Base-by-base conservation (phyloP, 2,329 filamentous ascomycete genomes). In the Fusarium vanettenii region DNA sequence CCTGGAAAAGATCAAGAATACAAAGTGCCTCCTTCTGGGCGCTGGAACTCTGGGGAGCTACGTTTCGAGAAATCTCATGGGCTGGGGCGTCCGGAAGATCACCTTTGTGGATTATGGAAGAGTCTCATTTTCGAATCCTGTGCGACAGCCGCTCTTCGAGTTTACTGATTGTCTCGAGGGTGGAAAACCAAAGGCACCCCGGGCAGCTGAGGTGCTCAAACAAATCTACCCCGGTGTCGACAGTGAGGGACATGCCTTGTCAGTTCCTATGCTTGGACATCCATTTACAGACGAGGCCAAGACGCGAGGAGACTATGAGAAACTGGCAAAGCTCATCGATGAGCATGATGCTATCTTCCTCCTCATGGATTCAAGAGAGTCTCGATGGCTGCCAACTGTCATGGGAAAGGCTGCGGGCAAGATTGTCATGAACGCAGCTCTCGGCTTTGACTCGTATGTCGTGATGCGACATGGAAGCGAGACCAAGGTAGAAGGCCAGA, bases 311-410 rank as follows among this genome's bases (percentile, higher is more conserved):
- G 94, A 98, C 60, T 98, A 94, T 78, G 91, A 94, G 67, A 91
- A 90, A 72, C 86, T 99, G 5, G 89, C 93, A 78, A 83, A 87
- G 59, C 86, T 99, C 16, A 92, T 99, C 64, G 89, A 95, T 59
- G 90, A 92, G 29, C 97, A 99, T 79, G 97, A 99, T 80, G 95
- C 90, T 20, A 92, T 99, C 29, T 99, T 99, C 81, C 87, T 99
- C n/a, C 89, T 99, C 6, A 98, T 98, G 95, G 96, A 98, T 79
- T 97, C 95, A 11, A 89, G 97, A 72, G 97, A 99, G 84, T 97
- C 94, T 56, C 89, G 97, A 74, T 99, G 97, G 97, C 87, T 99
- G 45, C 97, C 97, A 1, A 98, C 96, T 0, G 91, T 99, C 18
- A 98, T 99, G 92, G 96, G 93, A 45, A 99, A 98, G 83, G 92